Base-by-base conservation (phyloP, 805 yeast genomes). In the Candida parachauliodes region DNA sequence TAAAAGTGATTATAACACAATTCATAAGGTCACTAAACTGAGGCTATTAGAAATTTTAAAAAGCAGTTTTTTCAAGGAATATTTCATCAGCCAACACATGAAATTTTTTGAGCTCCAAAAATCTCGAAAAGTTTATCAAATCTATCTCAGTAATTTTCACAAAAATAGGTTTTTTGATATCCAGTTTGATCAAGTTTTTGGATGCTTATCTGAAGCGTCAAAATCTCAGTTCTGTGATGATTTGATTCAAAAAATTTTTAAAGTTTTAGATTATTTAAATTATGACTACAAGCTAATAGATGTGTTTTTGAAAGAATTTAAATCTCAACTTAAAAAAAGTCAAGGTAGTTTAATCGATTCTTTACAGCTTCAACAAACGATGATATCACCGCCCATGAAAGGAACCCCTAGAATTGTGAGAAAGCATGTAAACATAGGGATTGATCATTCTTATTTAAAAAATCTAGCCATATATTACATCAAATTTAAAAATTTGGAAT, bases 131-230 rank as follows among this genome's bases (percentile, higher is more conserved):
- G 10, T 22, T 5, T 22, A 12, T 14, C 11, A 32, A 15, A 6
- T 15, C 8, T 32, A 22, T 22, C 12, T 32, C 10, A 5, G 11
- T 4, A 24, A 16, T 24, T 11, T 24, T 16, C 9, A 24, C 16
- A 24, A 34, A n/a, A 4, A 17, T 4, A 11, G 24, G 6, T 29
- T 26, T 24, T 22, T 17, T 16, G 30, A 9, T 3, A 4, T 11
- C 21, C 40, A 37, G 16, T 37, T 37, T 20, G 10, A 37, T 29
- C 40, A 37, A 23, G n/a, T 37, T 3, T 37, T 37, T 37, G 40
- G 33, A 3, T 37, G 40, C 17, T 2, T 32, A n/a, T 37, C 40
- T 3, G 36, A 30, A 34, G 18, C 14, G 19, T 17, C 38, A 23
- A 33, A 37, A 32, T 20, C n/a, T 5, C 17, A 15, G 18, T 37